Evolutionary conservation across 495 filamentous ascomycete species (phyloP).

Genomic region (Daldinia grandis): DNA sequence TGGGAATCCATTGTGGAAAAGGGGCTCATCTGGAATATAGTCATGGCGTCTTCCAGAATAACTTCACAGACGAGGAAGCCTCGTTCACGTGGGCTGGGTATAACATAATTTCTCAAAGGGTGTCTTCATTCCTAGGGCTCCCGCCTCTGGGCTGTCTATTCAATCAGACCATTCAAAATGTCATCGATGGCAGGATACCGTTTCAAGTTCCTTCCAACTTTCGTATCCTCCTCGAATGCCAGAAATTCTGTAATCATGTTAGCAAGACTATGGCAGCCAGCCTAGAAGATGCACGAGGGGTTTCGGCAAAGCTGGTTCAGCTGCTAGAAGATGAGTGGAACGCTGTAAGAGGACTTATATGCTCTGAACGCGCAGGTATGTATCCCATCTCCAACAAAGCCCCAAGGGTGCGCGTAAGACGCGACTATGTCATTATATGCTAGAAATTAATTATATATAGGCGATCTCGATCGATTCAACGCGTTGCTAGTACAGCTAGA

Average conservation of each 20-base stretch:
- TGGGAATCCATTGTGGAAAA: conserved; percentile 54
- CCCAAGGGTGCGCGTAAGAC: background rate
- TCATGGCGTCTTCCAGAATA: conserved; percentile 43
- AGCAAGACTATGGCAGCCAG: conserved; percentile 51
- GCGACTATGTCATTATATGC: background rate
- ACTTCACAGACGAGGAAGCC: conserved; percentile 54
- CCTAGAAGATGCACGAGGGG: conserved; percentile 52
- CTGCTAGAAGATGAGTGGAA: conserved; percentile 56
- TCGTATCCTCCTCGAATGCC: conserved; percentile 51
- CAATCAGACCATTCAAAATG: conserved; percentile 53
- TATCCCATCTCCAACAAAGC: background rate
- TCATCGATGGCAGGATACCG: conserved; percentile 48
- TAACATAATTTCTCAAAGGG: conserved; percentile 54
- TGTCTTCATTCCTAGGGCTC: conserved; percentile 50
- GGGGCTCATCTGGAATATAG: conserved; percentile 54
- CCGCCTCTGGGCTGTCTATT: conserved; percentile 52
- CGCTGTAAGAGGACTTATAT: conserved; percentile 50
- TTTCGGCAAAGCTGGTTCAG: conserved; percentile 51
- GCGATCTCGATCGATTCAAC: conserved; percentile 53
- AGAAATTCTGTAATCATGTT: conserved; percentile 53
- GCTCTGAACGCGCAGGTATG: conserved; percentile 53
- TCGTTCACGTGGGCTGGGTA: conserved; percentile 56
- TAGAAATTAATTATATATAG: background rate
- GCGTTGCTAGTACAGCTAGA: conserved; percentile 53
- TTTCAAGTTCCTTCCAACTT: conserved; percentile 53